These are phyloP conservation scores for Prototheca wickerhamii DNA, from an alignment of 163 green algal genomes.

Conservation along the genomic window DNA sequence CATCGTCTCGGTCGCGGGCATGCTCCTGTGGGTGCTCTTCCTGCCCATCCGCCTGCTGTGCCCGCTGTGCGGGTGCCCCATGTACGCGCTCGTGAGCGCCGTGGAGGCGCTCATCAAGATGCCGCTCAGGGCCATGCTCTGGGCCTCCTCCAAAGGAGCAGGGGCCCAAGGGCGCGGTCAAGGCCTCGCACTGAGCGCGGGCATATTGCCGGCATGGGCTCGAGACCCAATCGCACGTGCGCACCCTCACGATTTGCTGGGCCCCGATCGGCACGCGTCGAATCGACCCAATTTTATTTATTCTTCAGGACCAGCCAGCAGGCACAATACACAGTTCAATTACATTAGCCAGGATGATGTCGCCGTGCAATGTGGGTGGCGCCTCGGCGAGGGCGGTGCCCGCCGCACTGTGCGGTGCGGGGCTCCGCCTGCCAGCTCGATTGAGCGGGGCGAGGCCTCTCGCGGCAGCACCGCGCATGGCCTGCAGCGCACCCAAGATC, in stretches of 20 bases:
- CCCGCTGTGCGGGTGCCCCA: constrained; percentile 19
- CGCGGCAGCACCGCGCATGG: no score
- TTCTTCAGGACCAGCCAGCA: no score
- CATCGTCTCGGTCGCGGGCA: constrained; percentile 24
- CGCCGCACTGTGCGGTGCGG: no score
- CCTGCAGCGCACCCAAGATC: no score
- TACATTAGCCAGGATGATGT: no score
- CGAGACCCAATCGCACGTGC: neutral
- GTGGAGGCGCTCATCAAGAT: constrained; percentile 30
- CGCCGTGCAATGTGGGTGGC: no score
- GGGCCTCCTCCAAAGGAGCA: constrained; percentile 15
- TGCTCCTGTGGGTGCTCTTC: constrained; percentile 30
- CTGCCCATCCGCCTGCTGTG: constrained; percentile 34
- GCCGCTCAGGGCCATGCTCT: constrained; percentile 24
- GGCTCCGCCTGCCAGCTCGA: no score
- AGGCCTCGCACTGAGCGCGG: neutral
- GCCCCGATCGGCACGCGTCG: no score
- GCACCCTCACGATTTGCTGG: neutral
- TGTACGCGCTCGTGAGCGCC: constrained; percentile 10
- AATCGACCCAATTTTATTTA: no score
- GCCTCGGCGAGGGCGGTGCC: no score
- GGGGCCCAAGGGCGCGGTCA: neutral
- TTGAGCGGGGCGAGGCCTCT: no score
- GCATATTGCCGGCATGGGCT: neutral
- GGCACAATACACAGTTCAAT: no score